Evolutionary conservation across 768 basidiomycete genomes (phyloP), one percentile per base, ranked within the genome.

Genomic region (Lactarius sanguifluus): DNA sequence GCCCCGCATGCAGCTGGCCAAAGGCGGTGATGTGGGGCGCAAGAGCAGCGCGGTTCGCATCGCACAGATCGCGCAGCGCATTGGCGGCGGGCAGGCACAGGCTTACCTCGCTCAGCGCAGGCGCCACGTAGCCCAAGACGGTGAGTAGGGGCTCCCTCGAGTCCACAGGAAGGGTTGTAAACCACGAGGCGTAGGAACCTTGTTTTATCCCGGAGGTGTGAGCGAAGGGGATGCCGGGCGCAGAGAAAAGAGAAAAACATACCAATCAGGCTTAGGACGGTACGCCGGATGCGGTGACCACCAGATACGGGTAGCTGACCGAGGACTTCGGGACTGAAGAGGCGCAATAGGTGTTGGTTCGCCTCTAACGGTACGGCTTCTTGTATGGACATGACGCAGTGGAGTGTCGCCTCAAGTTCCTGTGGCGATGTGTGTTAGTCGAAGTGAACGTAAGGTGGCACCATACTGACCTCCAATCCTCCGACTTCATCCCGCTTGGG

Each of bases 401-500:
- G 92, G 8, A 98, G 75, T 0, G 88, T 88, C 2, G 91, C 91
- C 76, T 98, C 96, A 45, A 94, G 83, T 66, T 92, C 88, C 92
- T 96, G 69, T 23, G 12, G 18, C 34, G 13, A 69, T 18, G 41
- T 36, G 25, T 40, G 25, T 30, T 9, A 18, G 30, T 40, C 5
- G 10, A 7, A 18, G 12, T 34, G 16, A 73, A 71, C n/a, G 9
- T 8, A 20, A 5, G 25, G 9, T 54, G 59, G 12, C 34, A 65
- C 23, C 62, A n/a, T 9, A 59, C 79, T 59, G 61, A 91, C 94
- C 85, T 94, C 90, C 92, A 92, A 95, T 40, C 84, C 84, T 68
- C 79, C 80, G 8, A 73, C 73, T 55, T 82, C 81, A 40, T 78
- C 76, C 43, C 74, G 73, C 6, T 76, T 72, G 0, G 80, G 76